Conservation (phyloP, 805 yeast genomes). For the Candida andamanensis region DNA sequence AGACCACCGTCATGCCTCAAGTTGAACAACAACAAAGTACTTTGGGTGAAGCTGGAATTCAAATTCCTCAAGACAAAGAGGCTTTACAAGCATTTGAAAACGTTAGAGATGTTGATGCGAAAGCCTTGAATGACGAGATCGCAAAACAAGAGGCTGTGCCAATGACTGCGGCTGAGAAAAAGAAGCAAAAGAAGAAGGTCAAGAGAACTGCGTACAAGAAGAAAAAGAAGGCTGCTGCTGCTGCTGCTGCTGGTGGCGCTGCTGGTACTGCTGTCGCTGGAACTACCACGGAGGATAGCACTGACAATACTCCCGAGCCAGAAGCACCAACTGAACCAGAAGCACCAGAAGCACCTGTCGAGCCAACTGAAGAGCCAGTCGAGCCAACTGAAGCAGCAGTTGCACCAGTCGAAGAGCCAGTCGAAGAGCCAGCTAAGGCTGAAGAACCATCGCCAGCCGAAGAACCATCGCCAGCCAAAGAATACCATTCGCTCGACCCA, state of each 20-base stretch:
- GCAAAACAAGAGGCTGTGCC: slow-evolving; percentile 16
- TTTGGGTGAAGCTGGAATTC: slow-evolving; percentile 72
- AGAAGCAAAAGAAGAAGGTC: slow-evolving; percentile 41
- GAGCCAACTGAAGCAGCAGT: background rate
- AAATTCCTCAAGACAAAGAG: slow-evolving; percentile 56
- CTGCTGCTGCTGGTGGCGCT: slow-evolving; percentile 10
- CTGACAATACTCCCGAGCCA: slow-evolving; percentile 8
- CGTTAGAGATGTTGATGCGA: slow-evolving; percentile 44
- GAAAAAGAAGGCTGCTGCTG: slow-evolving; percentile 30
- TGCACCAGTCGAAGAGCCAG: slow-evolving; percentile 2
- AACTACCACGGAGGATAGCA: slow-evolving; percentile 11
- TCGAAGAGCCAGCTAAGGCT: slow-evolving; percentile 1
- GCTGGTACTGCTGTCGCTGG: slow-evolving; percentile 10
- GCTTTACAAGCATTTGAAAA: slow-evolving; percentile 63
- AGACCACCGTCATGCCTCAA: slow-evolving; percentile 35
- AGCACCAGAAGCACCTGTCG: slow-evolving; percentile 1
- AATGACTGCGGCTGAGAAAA: slow-evolving; percentile 27
- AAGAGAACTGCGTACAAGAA: slow-evolving; percentile 40
- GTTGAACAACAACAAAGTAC: slow-evolving; percentile 30
- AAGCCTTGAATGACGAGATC: slow-evolving; percentile 54
- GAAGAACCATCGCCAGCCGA: slow-evolving; percentile 4
- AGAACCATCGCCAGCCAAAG: slow-evolving; percentile 6
- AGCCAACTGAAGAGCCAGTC: slow-evolving; percentile 1
- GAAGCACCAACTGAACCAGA: slow-evolving; percentile 1
- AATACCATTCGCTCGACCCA: slow-evolving; percentile 18